Percentiles rank a stretch among this genome's conserved stretches.
Evolutionary conservation across 139 green algal species (phyloP).

Genomic region (Nannochloris sp.): DNA sequence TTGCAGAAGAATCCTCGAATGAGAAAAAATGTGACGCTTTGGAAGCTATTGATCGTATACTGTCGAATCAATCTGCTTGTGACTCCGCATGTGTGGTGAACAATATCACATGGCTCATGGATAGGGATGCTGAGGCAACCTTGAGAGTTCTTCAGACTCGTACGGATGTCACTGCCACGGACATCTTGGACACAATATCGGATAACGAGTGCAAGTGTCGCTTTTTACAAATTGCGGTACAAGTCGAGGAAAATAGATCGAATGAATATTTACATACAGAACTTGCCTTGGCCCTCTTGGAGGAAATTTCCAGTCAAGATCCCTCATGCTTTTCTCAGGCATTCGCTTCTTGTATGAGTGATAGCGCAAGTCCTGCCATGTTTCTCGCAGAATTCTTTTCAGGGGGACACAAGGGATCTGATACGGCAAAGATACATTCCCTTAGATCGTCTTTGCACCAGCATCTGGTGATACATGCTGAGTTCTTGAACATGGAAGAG

Average conservation of each 20-base stretch:
- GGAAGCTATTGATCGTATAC: no score
- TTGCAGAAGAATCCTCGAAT: no score
- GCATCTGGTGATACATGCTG: no score
- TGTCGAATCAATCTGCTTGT: no score
- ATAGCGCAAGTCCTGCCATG: no score
- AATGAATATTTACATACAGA: not conserved
- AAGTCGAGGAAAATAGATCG: not conserved
- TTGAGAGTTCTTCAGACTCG: not conserved
- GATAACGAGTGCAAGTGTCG: not conserved
- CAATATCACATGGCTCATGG: not conserved
- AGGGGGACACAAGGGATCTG: no score
- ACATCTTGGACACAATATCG: not conserved
- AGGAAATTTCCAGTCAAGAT: not conserved
- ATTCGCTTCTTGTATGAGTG: no score
- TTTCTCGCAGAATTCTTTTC: no score
- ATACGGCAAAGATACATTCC: no score
- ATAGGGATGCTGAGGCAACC: not conserved
- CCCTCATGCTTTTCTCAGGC: not conserved
- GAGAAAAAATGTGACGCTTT: no score
- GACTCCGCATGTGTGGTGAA: not conserved
- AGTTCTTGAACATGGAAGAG: no score
- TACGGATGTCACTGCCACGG: not conserved
- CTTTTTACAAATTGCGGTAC: not conserved
- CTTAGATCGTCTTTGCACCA: no score
- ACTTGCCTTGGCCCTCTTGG: not conserved